Conservation (phyloP, 352 stramenopile genomes). For the Aphanomyces astaci region DNA sequence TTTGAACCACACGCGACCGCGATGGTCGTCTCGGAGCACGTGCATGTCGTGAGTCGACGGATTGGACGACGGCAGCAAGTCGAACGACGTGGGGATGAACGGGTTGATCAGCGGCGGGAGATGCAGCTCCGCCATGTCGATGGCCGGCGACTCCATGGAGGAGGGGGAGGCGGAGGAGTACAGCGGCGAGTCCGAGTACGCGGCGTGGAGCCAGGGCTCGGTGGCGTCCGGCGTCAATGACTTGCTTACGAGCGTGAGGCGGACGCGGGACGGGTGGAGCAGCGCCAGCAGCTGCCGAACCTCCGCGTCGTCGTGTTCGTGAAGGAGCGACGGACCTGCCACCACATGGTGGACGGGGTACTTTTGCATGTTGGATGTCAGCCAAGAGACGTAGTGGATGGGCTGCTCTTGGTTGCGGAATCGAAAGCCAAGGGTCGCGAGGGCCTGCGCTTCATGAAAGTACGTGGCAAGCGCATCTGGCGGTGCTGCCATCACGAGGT, state of each 20-base stretch:
- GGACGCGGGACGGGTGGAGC: slow-evolving; percentile 37
- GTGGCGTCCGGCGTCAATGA: slow-evolving; percentile 26
- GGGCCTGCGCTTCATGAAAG: slow-evolving; percentile 30
- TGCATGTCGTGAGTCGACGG: neutral
- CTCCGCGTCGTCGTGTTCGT: slow-evolving; percentile 21
- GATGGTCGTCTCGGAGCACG: slow-evolving; percentile 26
- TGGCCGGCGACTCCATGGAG: neutral
- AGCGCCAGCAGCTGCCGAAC: slow-evolving; percentile 27
- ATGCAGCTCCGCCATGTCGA: slow-evolving; percentile 35
- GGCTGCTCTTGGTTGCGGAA: slow-evolving; percentile 31
- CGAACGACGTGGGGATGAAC: slow-evolving; percentile 30
- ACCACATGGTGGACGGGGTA: slow-evolving; percentile 24
- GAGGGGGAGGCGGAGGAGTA: neutral
- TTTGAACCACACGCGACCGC: slow-evolving; percentile 40
- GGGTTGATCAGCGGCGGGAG: slow-evolving; percentile 35
- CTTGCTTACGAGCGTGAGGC: slow-evolving; percentile 34
- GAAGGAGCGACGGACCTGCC: slow-evolving; percentile 28
- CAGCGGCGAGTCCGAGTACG: slow-evolving; percentile 33
- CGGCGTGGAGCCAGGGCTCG: slow-evolving; percentile 43
- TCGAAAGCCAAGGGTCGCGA: slow-evolving; percentile 30
- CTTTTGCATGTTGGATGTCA: slow-evolving; percentile 28
- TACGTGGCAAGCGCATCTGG: slow-evolving; percentile 18
- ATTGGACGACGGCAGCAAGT: slow-evolving; percentile 23
- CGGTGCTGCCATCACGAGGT: slow-evolving; percentile 10
- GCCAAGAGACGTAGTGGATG: slow-evolving; percentile 26